Evolutionary conservation across 148 eudicot species (phyloP), one percentile per base, ranked within the genome.

Genomic region (Silene latifolia): DNA sequence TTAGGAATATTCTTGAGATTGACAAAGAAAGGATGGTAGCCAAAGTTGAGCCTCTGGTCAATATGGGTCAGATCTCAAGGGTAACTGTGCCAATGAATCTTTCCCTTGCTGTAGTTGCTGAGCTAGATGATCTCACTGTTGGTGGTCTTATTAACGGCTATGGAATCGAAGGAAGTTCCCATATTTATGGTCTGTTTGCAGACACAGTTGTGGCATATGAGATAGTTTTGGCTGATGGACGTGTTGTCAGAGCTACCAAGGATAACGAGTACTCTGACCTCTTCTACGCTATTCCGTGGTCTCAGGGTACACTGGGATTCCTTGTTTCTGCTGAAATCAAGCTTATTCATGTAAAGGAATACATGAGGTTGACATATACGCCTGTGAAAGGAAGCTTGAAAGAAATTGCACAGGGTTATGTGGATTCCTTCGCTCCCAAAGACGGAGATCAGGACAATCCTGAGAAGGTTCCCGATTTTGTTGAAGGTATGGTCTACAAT

Each of bases 81-180:
- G 91, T 78, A 29, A 89, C 98, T 19, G 93, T 93, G 51, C 96
- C 98, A 12, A 87, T 93, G 98, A 93, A 93, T 82, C 89, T 93
- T 51, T 54, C 98, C 69, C 89, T 89, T 19, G 96, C 98, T 32
- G 98, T 93, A 72, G 96, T 93, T 71, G 96, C 98, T 21, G 98
- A 93, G 87, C 87, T 93, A 62, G 91, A 93, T 77, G 98, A 93
- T 80, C 87, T 93, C 24, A 93, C 96, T 48, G 96, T 93, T 67
- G 96, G 98, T 54, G 98, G 96, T 63, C 90, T 93, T 73, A 93
- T 93, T 58, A 93, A 93, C 47, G 98, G 98, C 10, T 93, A 90
- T 48, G 98, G 98, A n/a, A 89, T 93, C 8, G 96, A 93, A 83
- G 98, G 98, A 76, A 93, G 98, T 84, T 93, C 98, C 71, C 98